phyloP scores from a whole-genome alignment of 192 early-diverging fungal genomes.

The Coemansia sp. region DNA sequence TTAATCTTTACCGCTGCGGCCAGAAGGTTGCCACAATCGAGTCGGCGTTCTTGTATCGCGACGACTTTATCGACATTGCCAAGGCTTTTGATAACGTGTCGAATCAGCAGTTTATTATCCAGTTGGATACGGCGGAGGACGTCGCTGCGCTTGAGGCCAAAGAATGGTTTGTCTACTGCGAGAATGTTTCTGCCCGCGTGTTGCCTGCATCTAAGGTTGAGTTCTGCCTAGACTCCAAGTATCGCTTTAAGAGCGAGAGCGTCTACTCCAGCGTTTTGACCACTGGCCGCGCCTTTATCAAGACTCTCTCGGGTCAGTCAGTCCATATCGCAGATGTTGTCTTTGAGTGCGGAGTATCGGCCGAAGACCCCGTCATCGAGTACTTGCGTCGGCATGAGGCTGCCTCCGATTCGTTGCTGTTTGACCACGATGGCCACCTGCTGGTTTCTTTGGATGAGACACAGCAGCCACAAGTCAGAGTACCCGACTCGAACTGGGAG shows the following conservation, averaged over 20 bases:
- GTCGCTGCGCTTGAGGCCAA: conserved; percentile 81
- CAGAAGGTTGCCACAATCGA: conserved; percentile 72
- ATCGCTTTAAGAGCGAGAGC: conserved; percentile 61
- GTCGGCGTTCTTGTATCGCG: conserved; percentile 81
- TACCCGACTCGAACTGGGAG: conserved; percentile 76
- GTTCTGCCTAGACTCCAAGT: conserved; percentile 77
- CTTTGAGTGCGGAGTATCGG: conserved; percentile 66
- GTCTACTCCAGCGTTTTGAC: conserved; percentile 73
- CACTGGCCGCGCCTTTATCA: conserved; percentile 62
- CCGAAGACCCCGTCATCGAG: conserved; percentile 81
- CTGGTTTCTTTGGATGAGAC: neutral
- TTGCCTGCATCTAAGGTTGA: conserved; percentile 62
- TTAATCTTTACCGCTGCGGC: conserved; percentile 59
- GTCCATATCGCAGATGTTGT: conserved; percentile 77
- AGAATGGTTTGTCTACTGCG: conserved; percentile 71
- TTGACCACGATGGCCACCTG: conserved; percentile 68
- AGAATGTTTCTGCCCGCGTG: conserved; percentile 33
- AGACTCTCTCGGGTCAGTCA: conserved; percentile 59
- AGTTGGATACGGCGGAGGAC: conserved; percentile 69
- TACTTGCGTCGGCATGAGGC: conserved; percentile 76
- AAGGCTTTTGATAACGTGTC: conserved; percentile 73
- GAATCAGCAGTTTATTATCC: conserved; percentile 70
- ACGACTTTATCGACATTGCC: conserved; percentile 68
- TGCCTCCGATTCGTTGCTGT: conserved; percentile 70
- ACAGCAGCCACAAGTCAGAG: conserved; percentile 5